A percentile compares a stretch with the other conserved stretches of the same genome.
These are phyloP conservation scores for Coniochaeta sp. DNA, from an alignment of 2,329 filamentous ascomycete species.

Conservation along the genomic window DNA sequence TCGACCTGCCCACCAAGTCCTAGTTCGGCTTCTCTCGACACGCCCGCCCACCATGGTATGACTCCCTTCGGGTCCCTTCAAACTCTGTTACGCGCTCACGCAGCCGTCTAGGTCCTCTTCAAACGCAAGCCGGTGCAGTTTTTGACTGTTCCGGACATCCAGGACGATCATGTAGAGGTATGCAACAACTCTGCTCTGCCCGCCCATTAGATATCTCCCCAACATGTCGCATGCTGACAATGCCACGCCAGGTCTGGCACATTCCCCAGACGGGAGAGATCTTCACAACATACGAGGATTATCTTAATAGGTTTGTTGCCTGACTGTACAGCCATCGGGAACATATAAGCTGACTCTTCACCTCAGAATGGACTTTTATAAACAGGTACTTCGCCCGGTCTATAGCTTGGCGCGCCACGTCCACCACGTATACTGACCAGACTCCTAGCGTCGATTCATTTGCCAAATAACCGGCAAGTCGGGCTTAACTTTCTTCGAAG, in stretches of 20 bases:
- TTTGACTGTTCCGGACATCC: constrained; percentile 61
- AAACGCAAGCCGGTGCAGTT: constrained; percentile 93
- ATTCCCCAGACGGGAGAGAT: constrained; percentile 87
- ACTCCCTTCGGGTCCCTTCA: constrained; percentile 5
- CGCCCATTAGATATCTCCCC: constrained; percentile 8
- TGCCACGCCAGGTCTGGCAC: constrained; percentile 69
- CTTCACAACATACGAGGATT: constrained; percentile 83
- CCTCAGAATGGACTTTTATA: constrained; percentile 82
- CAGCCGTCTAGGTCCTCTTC: constrained; percentile 68
- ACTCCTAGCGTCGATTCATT: constrained; percentile 70
- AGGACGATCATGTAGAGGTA: constrained; percentile 82
- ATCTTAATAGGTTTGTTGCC: constrained; percentile 64
- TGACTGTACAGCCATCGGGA: neutral
- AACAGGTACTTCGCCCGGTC: constrained; percentile 52
- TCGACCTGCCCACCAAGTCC: neutral
- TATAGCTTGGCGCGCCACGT: neutral
- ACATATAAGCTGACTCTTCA: constrained; percentile 22
- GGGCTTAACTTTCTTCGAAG: constrained; percentile 85
- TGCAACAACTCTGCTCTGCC: constrained; percentile 19
- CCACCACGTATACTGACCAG: constrained; percentile 7
- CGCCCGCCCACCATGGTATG: constrained; percentile 26
- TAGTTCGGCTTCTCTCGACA: neutral
- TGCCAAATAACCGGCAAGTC: constrained; percentile 95
- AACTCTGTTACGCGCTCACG: constrained; percentile 13
- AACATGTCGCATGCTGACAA: constrained; percentile 10